Evolutionary conservation across 495 filamentous ascomycete genomes (phyloP), one percentile per base, ranked within the genome.

Genomic region (Polyplosphaeria fusca): DNA sequence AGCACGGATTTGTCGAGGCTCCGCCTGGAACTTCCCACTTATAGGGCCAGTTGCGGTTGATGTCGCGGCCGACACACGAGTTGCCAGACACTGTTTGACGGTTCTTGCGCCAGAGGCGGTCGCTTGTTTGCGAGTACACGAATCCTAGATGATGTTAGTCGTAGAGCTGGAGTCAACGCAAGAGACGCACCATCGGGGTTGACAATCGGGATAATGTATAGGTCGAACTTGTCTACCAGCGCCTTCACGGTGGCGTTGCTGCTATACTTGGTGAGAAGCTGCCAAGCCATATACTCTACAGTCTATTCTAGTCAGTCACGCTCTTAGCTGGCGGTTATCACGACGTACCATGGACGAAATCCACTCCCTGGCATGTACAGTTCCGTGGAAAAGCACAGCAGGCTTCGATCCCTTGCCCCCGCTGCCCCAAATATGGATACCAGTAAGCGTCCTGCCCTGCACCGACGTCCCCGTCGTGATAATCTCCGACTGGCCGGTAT

Each of bases 41-140:
- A 55, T 68, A 74, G 16, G 76, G 65, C 82, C 82, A 85, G 74
- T 85, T 85, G 40, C 82, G 77, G 69, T 85, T 85, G 66, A 82
- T 77, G 59, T 85, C 82, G 12, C 69, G 73, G 22, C 82, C 82
- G 24, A 82, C 35, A 58, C 78, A 84, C 4, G 73, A 65, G 30
- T 60, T 70, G 4, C 43, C 25, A 37, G 37, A 50, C 18, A 55
- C 45, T 9, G 69, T 67, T 40, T 81, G 77, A 0, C 82, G 74
- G 70, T 85, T 85, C 69, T 85, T 85, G 61, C 82, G 77, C 82
- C 82, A 85, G 20, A 85, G 70, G 4, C 82, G 76, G 58, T 81
- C 67, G 22, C 43, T 77, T 11, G 76, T 79, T 58, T 85, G 82
- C 0, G 77, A 78, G 72, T 81, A 85, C 20, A 81, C 72, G 67